These are phyloP conservation scores for Stephanodiscus triporus DNA, from an alignment of 108 stramenopile species.

Conservation along the genomic window DNA sequence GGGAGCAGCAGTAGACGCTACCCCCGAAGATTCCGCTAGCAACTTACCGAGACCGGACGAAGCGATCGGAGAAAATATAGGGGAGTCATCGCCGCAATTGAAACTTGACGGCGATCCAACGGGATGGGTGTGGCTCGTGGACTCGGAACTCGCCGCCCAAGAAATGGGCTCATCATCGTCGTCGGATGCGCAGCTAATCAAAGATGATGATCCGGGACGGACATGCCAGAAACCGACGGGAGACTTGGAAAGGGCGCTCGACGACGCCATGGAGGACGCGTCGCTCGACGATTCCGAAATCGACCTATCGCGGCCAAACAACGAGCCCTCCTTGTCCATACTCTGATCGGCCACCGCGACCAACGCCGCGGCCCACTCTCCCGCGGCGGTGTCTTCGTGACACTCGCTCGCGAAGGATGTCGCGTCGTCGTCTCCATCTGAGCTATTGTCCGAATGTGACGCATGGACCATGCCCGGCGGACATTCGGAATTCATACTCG, in stretches of 20 bases:
- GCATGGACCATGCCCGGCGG: slow-evolving; percentile 58
- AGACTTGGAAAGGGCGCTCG: slow-evolving; percentile 37
- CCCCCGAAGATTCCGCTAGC: slow-evolving; percentile 1
- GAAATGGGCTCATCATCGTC: slow-evolving; percentile 40
- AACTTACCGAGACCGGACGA: slow-evolving; percentile 23
- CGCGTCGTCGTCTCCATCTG: slow-evolving; percentile 49
- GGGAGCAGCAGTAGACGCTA: not conserved
- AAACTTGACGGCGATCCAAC: not conserved
- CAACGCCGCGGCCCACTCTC: slow-evolving; percentile 82
- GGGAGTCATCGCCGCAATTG: not conserved
- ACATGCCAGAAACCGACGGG: slow-evolving; percentile 58
- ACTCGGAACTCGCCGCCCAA: slow-evolving; percentile 17
- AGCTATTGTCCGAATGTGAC: slow-evolving; percentile 74
- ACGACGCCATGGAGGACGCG: not conserved
- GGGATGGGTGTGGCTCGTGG: slow-evolving; percentile 4
- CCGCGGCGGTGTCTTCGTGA: slow-evolving; percentile 63
- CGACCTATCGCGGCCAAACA: slow-evolving; percentile 30
- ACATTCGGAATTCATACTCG: slow-evolving; percentile 12
- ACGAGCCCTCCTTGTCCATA: slow-evolving; percentile 36
- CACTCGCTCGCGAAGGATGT: slow-evolving; percentile 37
- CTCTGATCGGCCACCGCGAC: slow-evolving; percentile 55
- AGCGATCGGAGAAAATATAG: slow-evolving; percentile 23
- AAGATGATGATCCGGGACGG: slow-evolving; percentile 49
- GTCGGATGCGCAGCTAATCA: slow-evolving; percentile 6
- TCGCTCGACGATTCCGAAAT: slow-evolving; percentile 40